Evolutionary conservation across 2,329 filamentous ascomycete genomes (phyloP), one percentile per base, ranked within the genome.

Genomic region (Aciculosporium take): DNA sequence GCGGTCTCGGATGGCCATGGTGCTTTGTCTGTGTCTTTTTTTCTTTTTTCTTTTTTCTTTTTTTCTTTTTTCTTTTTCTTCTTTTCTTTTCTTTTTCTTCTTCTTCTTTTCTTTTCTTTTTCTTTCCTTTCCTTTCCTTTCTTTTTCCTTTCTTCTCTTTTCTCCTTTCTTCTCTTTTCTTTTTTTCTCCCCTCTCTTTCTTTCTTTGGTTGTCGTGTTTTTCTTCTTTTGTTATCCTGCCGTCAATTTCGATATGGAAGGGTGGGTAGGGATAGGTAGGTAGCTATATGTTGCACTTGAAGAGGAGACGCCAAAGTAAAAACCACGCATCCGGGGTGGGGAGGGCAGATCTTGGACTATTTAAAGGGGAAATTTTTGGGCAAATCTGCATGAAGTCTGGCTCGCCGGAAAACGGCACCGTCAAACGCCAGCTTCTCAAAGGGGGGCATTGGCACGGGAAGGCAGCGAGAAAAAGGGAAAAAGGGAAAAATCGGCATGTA

Each of bases 1-100:
- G 28, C 60, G 59, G 34, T 66, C 62, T 44, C 63, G 59, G 40
- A 66, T 65, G 31, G 63, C 55, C 63, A 66, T 66, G 23, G 3
- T 10, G 17, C 27, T 24, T 13, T 17, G 5, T 17, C 8, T 1
- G 7, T 8, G 8, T 18, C 12, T 20, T 10, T 17, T 12, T 3
- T 7, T 6, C 33, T 3, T 6, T 1, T 35, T 24, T 10, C 17
- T 35, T 6, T 6, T 25, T 3, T 6, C 24, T 2, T 17, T 10
- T 7, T n/a, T n/a, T n/a, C n/a, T n/a, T n/a, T n/a, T 6, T 3
- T 15, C 24, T 7, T 5, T n/a, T n/a, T n/a, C 7, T 17, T 5
- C 2, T 8, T 8, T 15, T 18, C 12, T 20, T 10, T 17, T 12
- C 2, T 7, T 6, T 21, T 3, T 6, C 2, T 35, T 24, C 10